Evolutionary conservation across 257 asterid genomes (phyloP).

Genomic region (Przewalskia tangutica): DNA sequence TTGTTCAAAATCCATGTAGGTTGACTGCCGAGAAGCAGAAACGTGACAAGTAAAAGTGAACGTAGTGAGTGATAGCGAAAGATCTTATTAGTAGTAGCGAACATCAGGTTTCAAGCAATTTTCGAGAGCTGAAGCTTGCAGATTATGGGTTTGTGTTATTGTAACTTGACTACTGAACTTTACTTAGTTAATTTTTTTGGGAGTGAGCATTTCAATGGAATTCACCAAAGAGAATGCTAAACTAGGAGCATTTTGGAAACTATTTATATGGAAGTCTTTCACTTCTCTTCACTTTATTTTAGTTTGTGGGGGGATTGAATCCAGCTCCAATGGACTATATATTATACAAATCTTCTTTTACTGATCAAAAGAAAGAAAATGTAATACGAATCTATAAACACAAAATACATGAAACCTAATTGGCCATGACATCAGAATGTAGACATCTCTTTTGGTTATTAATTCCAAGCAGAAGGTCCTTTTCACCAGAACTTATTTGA

Average conservation of each 20-base stretch:
- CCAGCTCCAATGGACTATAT: not conserved
- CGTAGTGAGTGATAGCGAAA: no score
- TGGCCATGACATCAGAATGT: not conserved
- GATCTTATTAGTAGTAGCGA: no score
- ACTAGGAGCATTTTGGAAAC: not conserved
- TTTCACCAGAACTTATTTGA: not conserved
- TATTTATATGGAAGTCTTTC: not conserved
- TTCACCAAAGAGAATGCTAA: not conserved
- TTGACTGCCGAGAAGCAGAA: no score
- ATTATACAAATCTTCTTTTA: not conserved
- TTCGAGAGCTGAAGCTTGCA: not conserved
- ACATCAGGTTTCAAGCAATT: not conserved
- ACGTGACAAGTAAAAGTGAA: no score
- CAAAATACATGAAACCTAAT: not conserved
- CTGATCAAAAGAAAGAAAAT: not conserved
- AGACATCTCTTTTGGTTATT: not conserved
- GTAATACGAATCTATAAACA: not conserved
- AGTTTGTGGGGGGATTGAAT: not conserved
- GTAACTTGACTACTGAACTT: not conserved
- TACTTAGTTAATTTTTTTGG: not conserved
- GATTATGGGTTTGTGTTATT: not conserved
- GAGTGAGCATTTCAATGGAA: not conserved
- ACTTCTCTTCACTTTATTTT: not conserved
- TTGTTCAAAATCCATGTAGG: no score
- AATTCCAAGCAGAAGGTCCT: conserved; percentile 1